A percentile compares a stretch with the other conserved stretches of the same genome.
phyloP scores from a whole-genome alignment of 2,329 filamentous ascomycete genomes.

The Colletotrichum lupini region DNA sequence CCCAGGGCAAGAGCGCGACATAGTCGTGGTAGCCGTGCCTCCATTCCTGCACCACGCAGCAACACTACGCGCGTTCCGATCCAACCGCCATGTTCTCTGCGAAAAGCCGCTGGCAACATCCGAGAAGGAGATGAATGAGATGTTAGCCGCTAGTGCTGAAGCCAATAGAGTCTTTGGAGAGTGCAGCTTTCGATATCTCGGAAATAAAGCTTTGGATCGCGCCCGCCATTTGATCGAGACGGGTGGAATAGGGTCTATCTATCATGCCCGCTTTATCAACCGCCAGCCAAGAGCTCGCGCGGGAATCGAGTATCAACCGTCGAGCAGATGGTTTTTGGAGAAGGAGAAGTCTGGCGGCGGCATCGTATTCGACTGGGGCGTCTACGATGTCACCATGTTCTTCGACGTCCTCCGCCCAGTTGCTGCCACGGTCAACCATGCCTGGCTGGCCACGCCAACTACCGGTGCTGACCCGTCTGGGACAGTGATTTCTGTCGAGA shows the following conservation, averaged over 20 bases:
- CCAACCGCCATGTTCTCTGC: conserved; percentile 20
- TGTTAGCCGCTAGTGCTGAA: conserved; percentile 5
- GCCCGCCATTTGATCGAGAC: not conserved
- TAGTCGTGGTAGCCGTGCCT: not conserved
- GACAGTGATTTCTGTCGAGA: not conserved
- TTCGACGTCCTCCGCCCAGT: conserved; percentile 23
- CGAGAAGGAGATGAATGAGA: conserved; percentile 3
- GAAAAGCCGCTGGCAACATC: conserved; percentile 21
- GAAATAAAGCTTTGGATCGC: not conserved
- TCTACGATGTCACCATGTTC: conserved; percentile 25
- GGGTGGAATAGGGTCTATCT: not conserved
- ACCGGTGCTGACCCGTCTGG: conserved; percentile 9
- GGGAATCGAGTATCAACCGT: not conserved
- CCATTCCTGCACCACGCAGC: not conserved
- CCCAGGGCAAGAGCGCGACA: not conserved
- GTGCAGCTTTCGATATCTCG: not conserved
- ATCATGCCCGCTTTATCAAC: not conserved
- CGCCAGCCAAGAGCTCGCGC: not conserved
- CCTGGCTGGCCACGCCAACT: conserved; percentile 11
- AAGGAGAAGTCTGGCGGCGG: conserved; percentile 11
- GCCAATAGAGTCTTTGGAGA: not conserved
- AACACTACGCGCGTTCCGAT: not conserved
- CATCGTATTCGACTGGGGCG: conserved; percentile 14
- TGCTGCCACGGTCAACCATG: not conserved
- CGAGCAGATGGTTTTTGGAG: not conserved